Percentiles rank a stretch among this genome's conserved stretches.
phyloP scores from a whole-genome alignment of 371 early-diverging fungal species.

The Blakeslea trispora region DNA sequence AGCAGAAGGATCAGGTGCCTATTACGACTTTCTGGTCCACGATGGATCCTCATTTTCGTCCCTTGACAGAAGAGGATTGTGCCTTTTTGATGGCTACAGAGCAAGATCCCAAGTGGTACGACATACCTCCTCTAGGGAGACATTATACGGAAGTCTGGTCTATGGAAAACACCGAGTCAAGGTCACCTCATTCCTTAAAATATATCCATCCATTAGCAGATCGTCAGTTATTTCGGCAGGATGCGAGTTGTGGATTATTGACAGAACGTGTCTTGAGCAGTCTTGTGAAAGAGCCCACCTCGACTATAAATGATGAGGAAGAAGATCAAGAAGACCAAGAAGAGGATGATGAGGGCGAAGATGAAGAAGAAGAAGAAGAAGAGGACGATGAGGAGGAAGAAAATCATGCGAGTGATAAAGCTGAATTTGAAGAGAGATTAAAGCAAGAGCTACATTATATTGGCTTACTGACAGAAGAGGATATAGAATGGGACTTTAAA shows the following conservation, averaged over 20 bases:
- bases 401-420: slow-evolving; percentile 28
- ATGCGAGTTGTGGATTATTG: slow-evolving; percentile 67
- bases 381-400: slow-evolving; percentile 2
- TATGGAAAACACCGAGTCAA: slow-evolving; percentile 69
- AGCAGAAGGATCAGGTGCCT: slow-evolving; percentile 75
- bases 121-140: slow-evolving; percentile 77
- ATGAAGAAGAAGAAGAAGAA: slow-evolving; percentile 34
- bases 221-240: slow-evolving; percentile 59
- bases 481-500: slow-evolving; percentile 71
- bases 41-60: slow-evolving; percentile 83
- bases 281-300: slow-evolving; percentile 43
- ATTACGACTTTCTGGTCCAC: slow-evolving; percentile 79
- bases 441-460: slow-evolving; percentile 80
- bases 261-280: slow-evolving; percentile 77
- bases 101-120: slow-evolving; percentile 67
- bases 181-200: slow-evolving; percentile 50
- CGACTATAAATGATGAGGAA: slow-evolving; percentile 27
- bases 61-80: slow-evolving; percentile 84
- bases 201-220: slow-evolving; percentile 46
- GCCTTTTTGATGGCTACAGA: slow-evolving; percentile 62
- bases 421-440: slow-evolving; percentile 78
- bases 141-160: slow-evolving; percentile 82
- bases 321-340: no score
- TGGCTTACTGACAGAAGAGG: slow-evolving; percentile 80
- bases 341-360: no score